Base-by-base conservation (phyloP, 2,329 filamentous ascomycete species). In the Mollisiaceae sp. region DNA sequence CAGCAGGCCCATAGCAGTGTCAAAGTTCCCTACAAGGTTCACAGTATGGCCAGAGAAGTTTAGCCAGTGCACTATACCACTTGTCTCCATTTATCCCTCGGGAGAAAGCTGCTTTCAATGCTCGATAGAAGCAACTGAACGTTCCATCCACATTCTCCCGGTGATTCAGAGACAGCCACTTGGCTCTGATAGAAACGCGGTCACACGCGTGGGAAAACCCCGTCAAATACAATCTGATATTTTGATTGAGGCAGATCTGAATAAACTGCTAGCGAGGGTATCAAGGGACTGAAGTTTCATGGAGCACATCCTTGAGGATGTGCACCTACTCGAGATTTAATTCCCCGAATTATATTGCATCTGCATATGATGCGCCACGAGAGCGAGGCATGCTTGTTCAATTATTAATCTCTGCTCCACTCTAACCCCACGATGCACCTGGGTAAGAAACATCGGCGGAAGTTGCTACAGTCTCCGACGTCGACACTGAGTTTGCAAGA, bases 181-280 rank as follows among this genome's bases (percentile, higher is more conserved):
- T 38, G 55, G 18, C 32, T 54, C 22, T 32, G 50, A 18, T 35
- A 54, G 50, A 54, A 54, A 39, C 32, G 12, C 15, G 55, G 32
- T 57, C 32, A 41, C 32, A 57, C 36, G 55, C 32, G 20, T 41
- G 55, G 55, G 55, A 39, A 38, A 22, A 38, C 4, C 32, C 52
- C 52, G 35, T 22, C 55, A 57, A 57, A 39, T 38, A 20, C 32
- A 41, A 38, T 57, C 50, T 57, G 55, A 39, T 38, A 56, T 56
- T 20, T 39, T 38, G 55, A 57, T 57, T 57, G 35, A 57, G 55
- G 55, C 55, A 57, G 55, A 57, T 57, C 55, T 57, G 50, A 54
- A 54, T 54, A 54, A n/a, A 54, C 50, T 54, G 50, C 27, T 27
- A 52, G 47, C 47, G 47, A 52, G 47, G 43, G 20, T 35, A 32